These are phyloP conservation scores for Scytalidium sp. DNA, from an alignment of 2,329 filamentous ascomycete species.

Conservation along the genomic window DNA sequence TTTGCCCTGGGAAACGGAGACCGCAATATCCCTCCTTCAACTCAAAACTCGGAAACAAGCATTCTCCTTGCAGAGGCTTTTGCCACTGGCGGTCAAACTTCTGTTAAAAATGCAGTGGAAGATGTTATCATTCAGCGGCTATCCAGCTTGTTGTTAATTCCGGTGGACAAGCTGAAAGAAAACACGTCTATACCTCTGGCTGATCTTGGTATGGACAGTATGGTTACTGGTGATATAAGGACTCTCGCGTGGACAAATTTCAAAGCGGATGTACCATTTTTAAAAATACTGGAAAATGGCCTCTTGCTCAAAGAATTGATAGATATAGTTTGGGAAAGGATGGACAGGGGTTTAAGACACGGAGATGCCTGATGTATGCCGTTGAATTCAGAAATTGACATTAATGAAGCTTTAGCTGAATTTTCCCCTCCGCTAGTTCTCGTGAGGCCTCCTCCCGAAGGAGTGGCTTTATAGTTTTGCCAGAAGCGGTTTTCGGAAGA, in stretches of 20 bases:
- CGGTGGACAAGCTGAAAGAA: neutral
- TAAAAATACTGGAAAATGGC: neutral
- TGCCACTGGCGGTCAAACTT: neutral
- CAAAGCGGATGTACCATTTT: neutral
- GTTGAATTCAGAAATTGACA: too few relatives aligned
- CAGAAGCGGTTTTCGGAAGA: neutral
- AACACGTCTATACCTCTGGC: neutral
- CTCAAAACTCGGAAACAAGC: neutral
- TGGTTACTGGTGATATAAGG: neutral
- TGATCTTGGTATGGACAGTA: neutral
- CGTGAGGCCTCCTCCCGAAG: neutral
- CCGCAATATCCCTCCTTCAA: neutral
- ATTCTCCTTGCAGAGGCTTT: neutral
- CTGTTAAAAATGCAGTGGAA: neutral
- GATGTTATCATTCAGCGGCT: neutral
- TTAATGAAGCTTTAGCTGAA: too few relatives aligned
- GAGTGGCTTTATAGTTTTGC: neutral
- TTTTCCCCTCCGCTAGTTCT: neutral
- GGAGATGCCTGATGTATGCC: neutral
- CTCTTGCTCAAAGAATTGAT: neutral
- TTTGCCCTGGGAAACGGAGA: neutral
- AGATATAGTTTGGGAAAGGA: neutral
- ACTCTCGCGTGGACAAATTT: neutral
- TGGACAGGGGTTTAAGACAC: neutral
- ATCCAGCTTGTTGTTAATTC: neutral